These are phyloP conservation scores for Cystofilobasidium bisporidii DNA, from an alignment of 768 basidiomycete genomes.

Conservation along the genomic window DNA sequence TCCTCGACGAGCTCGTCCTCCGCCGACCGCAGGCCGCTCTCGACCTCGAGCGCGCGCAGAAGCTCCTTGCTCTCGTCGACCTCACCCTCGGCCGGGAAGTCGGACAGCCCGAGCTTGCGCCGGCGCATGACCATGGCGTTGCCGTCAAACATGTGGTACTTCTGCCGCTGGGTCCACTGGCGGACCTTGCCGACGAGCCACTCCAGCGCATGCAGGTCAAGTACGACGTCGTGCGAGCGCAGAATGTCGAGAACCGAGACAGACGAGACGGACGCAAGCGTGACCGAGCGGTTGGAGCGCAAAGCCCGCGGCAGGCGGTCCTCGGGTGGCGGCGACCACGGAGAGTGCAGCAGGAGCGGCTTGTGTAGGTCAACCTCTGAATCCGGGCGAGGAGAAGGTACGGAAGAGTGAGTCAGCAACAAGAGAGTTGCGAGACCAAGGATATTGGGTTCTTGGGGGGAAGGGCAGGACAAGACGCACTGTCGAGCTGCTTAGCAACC, in stretches of 20 bases:
- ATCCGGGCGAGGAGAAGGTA: neutral
- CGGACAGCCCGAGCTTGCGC: slow-evolving; percentile 15
- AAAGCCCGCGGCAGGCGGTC: slow-evolving; percentile 9
- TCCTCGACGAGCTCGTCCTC: neutral
- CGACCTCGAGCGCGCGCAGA: slow-evolving; percentile 9
- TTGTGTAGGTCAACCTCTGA: slow-evolving; percentile 6
- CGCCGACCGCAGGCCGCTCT: neutral
- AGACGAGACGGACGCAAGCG: slow-evolving; percentile 23
- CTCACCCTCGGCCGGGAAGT: slow-evolving; percentile 26
- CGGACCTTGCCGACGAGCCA: slow-evolving; percentile 22
- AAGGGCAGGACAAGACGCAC: slow-evolving; percentile 1
- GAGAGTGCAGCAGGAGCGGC: slow-evolving; percentile 25
- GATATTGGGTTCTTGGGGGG: neutral
- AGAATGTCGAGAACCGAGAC: slow-evolving; percentile 22
- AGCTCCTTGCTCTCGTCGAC: slow-evolving; percentile 23
- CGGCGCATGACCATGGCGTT: slow-evolving; percentile 29
- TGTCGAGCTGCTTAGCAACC: slow-evolving; percentile 5
- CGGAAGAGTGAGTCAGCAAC: neutral
- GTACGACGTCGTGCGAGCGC: slow-evolving; percentile 14
- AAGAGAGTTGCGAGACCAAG: neutral
- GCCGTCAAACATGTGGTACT: neutral
- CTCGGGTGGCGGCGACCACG: slow-evolving; percentile 6
- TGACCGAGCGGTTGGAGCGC: neutral
- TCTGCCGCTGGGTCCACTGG: neutral
- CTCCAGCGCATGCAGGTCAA: slow-evolving; percentile 18